Evolutionary conservation across 2,329 filamentous ascomycete genomes (phyloP), one percentile per base, ranked within the genome.

Genomic region (Cryphonectria naterciae): DNA sequence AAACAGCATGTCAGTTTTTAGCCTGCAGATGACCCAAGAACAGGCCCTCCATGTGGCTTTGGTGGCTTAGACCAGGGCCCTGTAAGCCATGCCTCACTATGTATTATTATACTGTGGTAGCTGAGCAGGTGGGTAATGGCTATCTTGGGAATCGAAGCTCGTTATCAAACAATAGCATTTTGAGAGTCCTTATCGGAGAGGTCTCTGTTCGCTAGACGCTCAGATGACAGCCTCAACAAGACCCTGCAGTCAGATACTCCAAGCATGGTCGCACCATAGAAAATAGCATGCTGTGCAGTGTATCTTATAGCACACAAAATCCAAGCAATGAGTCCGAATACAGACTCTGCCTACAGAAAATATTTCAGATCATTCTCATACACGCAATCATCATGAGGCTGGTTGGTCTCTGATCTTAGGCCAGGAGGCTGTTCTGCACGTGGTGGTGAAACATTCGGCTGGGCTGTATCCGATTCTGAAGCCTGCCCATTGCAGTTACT

Each of bases 381-480:
- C 35, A 25, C 13, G 37, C 35, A 11, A 2, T 32, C 49, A 32
- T n/a, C 2, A 41, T 32, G 35, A 15, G 39, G 41, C 63, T 54
- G 46, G 5, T n/a, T 49, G 62, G 41, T 22, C 32, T 25, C 22
- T 25, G 22, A 49, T n/a, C 46, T n/a, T 39, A 56, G 32, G 49
- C 64, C 32, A 54, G 46, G 28, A 54, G 49, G 32, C 11, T 52
- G 10, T 35, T 25, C 35, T 22, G 46, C 49, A 56, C 69, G 28
- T 54, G 54, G 64, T 71, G 67, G 56, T 71, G 70, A 71, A 69
- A 71, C 70, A 66, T 65, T 60, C 67, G 70, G 70, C 61, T 71
- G 61, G 56, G 37, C 37, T 49, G 56, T 49, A 65, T 68, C 66
- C 66, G 56, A 46, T 65, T 61, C 35, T 61, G 58, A n/a, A 25